These are phyloP conservation scores for Sarocladium oryzae DNA, from an alignment of 2,329 filamentous ascomycete species.

Conservation along the genomic window DNA sequence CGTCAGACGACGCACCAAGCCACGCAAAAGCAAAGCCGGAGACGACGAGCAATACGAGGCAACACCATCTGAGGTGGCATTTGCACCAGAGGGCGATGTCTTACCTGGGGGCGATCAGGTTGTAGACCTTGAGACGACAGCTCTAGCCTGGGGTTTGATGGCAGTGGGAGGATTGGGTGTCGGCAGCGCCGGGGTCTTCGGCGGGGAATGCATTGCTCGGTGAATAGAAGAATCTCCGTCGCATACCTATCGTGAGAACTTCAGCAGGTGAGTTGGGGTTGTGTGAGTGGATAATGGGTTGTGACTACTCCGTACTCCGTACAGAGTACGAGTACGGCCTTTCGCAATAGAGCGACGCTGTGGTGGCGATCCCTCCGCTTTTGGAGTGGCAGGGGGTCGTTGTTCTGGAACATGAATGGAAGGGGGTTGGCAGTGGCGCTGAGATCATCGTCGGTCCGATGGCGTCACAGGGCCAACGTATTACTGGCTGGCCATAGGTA, in stretches of 20 bases:
- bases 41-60: constrained; percentile 32
- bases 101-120: constrained; percentile 27
- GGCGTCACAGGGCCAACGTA: neutral
- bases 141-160: constrained; percentile 39
- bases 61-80: constrained; percentile 23
- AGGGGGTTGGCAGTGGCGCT: neutral
- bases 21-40: constrained; percentile 16
- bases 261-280: neutral
- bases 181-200: constrained; percentile 39
- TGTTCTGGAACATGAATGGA: constrained; percentile 8
- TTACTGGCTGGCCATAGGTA: neutral
- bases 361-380: neutral
- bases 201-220: constrained; percentile 37
- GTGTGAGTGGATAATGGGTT: too few relatives aligned
- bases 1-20: constrained; percentile 17
- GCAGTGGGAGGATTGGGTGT: constrained; percentile 36
- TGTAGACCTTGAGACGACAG: constrained; percentile 40
- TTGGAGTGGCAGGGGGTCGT: too few relatives aligned
- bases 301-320: too few relatives aligned
- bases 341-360: too few relatives aligned
- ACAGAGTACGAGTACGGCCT: too few relatives aligned
- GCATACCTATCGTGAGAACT: neutral
- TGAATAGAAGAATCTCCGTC: too few relatives aligned
- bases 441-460: constrained; percentile 1
- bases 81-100: constrained; percentile 33